Evolutionary conservation across 106 monocot genomes (phyloP), one percentile per base, ranked within the genome.

Genomic region (Dendrobium chrysotoxum): DNA sequence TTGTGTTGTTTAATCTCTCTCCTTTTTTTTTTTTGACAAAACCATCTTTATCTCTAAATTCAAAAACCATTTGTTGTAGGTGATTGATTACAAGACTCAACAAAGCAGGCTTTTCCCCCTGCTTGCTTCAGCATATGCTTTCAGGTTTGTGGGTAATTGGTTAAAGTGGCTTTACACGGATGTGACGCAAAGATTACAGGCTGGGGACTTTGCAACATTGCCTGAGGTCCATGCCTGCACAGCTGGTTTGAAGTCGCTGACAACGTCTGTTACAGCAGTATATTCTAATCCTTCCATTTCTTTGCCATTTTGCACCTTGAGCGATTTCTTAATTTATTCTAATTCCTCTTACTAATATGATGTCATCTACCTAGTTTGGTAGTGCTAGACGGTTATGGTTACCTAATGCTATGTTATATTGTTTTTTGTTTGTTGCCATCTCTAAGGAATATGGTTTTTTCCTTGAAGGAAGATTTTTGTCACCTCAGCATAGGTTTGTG

Each of bases 221-320:
- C 90, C 92, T 74, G 97, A 98, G 77, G 97, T 83, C 54, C 97
- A 98, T 92, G 97, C 97, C 26, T 98, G 97, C 85, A 98, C 97
- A 28, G 94, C 97, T 87, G 97, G 97, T 64, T 82, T 98, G 84
- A 98, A 98, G 83, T 94, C 97, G 6, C 78, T 98, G 75, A 98
- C 97, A 72, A 94, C 97, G 26, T 89, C 92, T 57, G 81, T 67
- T 30, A 92, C 97, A 38, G 97, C 97, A 75, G 97, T 98, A 89
- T 20, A 94, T 74, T 74, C 41, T 74, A 40, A 72, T 47, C 45
- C 77, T 28, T 66, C 35, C 20, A 57, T 75, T 35, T 8, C 3
- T 45, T 74, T 41, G 2, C 40, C 39, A 40, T 73, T 73, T 73
- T 73, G 39, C 18, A 40, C 1, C 4, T 35, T 68, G 10, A 68